Evolutionary conservation across 2,329 filamentous ascomycete species (phyloP).

Genomic region (Botryosphaeria dothidea): DNA sequence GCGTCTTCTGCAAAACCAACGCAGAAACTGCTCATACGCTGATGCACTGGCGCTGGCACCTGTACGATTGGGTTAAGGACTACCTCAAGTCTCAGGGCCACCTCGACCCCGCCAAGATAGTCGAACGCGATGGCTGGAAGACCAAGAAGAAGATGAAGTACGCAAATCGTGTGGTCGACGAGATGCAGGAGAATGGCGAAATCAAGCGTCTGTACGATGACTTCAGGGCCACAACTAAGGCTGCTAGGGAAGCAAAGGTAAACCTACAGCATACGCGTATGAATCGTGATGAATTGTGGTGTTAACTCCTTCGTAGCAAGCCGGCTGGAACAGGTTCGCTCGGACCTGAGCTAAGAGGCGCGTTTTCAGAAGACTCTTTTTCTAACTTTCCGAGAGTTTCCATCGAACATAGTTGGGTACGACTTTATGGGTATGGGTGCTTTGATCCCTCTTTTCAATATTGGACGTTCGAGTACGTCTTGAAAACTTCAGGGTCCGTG

Average conservation of each 20-base stretch:
- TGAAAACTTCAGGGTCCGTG: no score
- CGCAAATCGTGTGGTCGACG: slow-evolving; percentile 64
- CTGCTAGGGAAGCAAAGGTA: slow-evolving; percentile 48
- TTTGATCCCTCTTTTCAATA: no score
- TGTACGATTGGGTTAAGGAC: slow-evolving; percentile 71
- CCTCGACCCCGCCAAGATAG: slow-evolving; percentile 58
- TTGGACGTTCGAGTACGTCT: no score
- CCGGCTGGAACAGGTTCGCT: background rate
- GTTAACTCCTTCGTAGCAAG: slow-evolving; percentile 2
- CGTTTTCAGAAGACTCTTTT: no score
- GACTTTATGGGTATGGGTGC: no score
- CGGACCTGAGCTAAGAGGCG: background rate
- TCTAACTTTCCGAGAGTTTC: background rate
- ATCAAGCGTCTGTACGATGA: slow-evolving; percentile 64
- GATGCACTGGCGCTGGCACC: slow-evolving; percentile 72
- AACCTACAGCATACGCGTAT: background rate
- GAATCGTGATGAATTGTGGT: background rate
- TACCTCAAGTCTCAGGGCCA: slow-evolving; percentile 62
- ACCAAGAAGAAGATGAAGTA: slow-evolving; percentile 59
- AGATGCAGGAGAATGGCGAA: slow-evolving; percentile 62
- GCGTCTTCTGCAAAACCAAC: slow-evolving; percentile 60
- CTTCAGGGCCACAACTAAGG: slow-evolving; percentile 64
- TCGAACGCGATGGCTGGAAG: slow-evolving; percentile 63
- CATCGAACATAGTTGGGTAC: no score
- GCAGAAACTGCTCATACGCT: slow-evolving; percentile 71